A percentile compares a stretch with the other conserved stretches of the same genome.
Evolutionary conservation across 2,329 filamentous ascomycete genomes (phyloP).

Genomic region (Aspergillus tubingensis): DNA sequence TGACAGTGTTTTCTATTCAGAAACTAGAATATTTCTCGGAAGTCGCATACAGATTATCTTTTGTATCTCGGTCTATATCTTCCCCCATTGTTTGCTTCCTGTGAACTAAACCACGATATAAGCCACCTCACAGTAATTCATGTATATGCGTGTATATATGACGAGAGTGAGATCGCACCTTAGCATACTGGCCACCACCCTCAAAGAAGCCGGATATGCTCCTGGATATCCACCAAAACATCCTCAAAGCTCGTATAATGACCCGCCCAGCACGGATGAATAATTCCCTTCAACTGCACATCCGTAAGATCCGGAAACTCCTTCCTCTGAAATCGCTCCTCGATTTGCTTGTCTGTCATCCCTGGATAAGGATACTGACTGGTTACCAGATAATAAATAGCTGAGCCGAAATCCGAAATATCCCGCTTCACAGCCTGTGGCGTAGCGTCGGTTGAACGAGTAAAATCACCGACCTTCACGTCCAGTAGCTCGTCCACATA

Average conservation of each 20-base stretch:
- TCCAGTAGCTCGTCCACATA: not conserved
- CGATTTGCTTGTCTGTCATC: not conserved
- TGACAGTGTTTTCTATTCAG: no score
- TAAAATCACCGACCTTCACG: slow-evolving; percentile 6
- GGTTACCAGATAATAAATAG: slow-evolving; percentile 3
- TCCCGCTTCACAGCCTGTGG: not conserved
- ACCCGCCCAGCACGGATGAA: slow-evolving; percentile 5
- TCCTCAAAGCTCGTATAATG: not conserved
- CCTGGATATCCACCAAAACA: not conserved
- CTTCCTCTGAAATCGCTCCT: not conserved
- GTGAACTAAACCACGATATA: no score
- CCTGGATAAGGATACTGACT: not conserved
- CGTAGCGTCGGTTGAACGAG: not conserved
- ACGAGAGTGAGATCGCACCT: no score
- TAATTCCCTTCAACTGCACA: not conserved
- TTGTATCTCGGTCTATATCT: no score
- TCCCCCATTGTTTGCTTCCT: no score
- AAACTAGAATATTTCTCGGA: no score
- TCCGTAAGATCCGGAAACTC: slow-evolving; percentile 3
- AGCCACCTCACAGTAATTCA: no score
- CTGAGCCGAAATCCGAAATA: slow-evolving; percentile 5
- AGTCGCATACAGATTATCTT: no score
- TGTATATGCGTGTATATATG: no score
- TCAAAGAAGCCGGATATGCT: not conserved
- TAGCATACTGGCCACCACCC: not conserved